Evolutionary conservation across 2,329 filamentous ascomycete species (phyloP), one percentile per base, ranked within the genome.

Genomic region (Tolypocladium ovalisporum): DNA sequence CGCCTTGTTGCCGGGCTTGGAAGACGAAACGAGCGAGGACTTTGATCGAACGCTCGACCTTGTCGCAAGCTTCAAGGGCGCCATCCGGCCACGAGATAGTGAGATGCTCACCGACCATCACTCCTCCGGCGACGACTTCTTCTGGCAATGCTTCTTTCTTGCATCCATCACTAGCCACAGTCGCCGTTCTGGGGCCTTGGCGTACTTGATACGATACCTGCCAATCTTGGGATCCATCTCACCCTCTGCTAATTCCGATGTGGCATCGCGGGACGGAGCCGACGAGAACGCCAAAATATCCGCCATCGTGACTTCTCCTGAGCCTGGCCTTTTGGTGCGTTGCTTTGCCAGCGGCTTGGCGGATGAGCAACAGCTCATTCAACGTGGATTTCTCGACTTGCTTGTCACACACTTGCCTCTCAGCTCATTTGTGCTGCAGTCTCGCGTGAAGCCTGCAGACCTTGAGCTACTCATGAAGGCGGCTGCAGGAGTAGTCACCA

Each of bases 81-180:
- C 83, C 53, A 82, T 91, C 64, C 79, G 85, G 58, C 75, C 84
- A 34, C 64, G 72, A 10, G 73, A 73, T 32, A 79, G 79, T 59
- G 74, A 80, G 62, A 75, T 72, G 56, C 78, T 77, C 62, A 82
- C 73, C 36, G 71, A 70, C 57, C 78, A 72, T 40, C 83, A 82
- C 70, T 82, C 76, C 52, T 79, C 79, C 10, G 85, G 85, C 12
- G 89, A 92, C 62, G 89, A 89, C 62, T 97, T 94, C 71, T 99
- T 97, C 70, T 99, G 94, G 94, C 94, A 99, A 74, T 97, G 91
- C 70, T 88, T 99, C 68, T 97, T 99, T 66, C 76, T 99, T 22
- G 90, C 93, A 12, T 88, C 90, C 22, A 94, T 99, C 59, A 97
- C 94, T 1, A 93, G 92, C 66, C 83, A 90, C 47, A 91, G 86